Evolutionary conservation across 2,329 filamentous ascomycete species (phyloP), one percentile per base, ranked within the genome.

Genomic region (Pseudogymnoascus pannorum): DNA sequence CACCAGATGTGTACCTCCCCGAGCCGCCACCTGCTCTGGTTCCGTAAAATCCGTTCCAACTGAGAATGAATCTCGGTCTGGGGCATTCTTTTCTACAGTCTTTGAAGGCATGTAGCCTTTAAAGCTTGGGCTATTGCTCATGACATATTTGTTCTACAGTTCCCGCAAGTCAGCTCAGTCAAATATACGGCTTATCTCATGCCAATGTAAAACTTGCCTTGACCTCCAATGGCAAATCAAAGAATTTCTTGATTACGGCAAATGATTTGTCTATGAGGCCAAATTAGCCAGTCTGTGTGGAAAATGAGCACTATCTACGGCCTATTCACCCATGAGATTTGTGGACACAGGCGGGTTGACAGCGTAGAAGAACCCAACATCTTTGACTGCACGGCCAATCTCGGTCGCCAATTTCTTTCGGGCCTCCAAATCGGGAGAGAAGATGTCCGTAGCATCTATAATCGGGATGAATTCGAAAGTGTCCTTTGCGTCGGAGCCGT

Each of bases 301-400:
- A n/a, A 36, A 36, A 36, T 12, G 33, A 36, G 33, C 33, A 6
- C 33, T 14, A 36, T 36, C 11, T 36, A 14, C 33, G 11, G 33
- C 33, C 33, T 36, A 36, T 36, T 36, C 33, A 36, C 33, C 33
- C 33, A 36, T 36, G 33, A 36, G 33, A 36, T 36, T 36, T n/a
- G 12, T 36, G 33, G 33, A 36, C 33, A 36, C 33, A 36, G 33
- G 33, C 33, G 33, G 33, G 33, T 36, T 36, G 33, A 36, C 33
- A 36, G 33, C 33, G 57, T 75, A 75, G 62, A 75, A 75, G 64
- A 75, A 75, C 1, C 73, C 74, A 0, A 71, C 73, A 8, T 66
- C 70, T 24, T 71, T 66, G 1, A 72, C 71, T 0, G 74, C 74
- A 11, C 68, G 61, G 31, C 68, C 68, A 1, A 76, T 67, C 26